phyloP scores from a whole-genome alignment of 2,329 filamentous ascomycete genomes.

The Fusarium secorum region DNA sequence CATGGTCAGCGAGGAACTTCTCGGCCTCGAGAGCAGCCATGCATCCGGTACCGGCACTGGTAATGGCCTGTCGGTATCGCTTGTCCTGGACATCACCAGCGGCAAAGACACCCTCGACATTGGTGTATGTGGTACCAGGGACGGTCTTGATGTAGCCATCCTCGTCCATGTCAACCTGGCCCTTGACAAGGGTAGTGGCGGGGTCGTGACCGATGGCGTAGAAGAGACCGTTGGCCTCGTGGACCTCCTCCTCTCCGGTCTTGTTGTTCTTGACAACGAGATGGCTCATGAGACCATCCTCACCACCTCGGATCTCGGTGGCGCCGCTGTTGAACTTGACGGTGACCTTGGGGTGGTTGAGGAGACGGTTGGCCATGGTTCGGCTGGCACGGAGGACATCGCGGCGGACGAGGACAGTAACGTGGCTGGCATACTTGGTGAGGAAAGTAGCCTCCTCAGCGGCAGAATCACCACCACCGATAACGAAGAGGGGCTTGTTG shows the following conservation, averaged over 20 bases:
- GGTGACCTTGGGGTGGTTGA: slow-evolving; percentile 86
- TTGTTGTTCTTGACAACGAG: slow-evolving; percentile 82
- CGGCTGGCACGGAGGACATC: slow-evolving; percentile 87
- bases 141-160: slow-evolving; percentile 92
- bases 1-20: slow-evolving; percentile 84
- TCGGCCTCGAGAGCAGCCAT: slow-evolving; percentile 96
- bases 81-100: slow-evolving; percentile 99
- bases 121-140: slow-evolving; percentile 88
- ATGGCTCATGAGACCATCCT: slow-evolving; percentile 86
- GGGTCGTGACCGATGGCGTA: slow-evolving; percentile 98
- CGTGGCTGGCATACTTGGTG: slow-evolving; percentile 95
- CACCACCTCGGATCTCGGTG: slow-evolving; percentile 84
- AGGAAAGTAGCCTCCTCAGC: slow-evolving; percentile 98
- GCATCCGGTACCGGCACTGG: slow-evolving; percentile 93
- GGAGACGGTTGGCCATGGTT: slow-evolving; percentile 88
- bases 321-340: slow-evolving; percentile 86
- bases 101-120: slow-evolving; percentile 90
- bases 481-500: slow-evolving; percentile 93
- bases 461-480: slow-evolving; percentile 94
- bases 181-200: slow-evolving; percentile 89
- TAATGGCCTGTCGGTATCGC: slow-evolving; percentile 96
- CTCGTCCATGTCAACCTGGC: slow-evolving; percentile 83
- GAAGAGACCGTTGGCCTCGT: slow-evolving; percentile 92
- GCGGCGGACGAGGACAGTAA: slow-evolving; percentile 89
- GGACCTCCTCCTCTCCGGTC: slow-evolving; percentile 79